These are phyloP conservation scores for Zizania palustris DNA, from an alignment of 202 grass and related monocot species.

Conservation along the genomic window DNA sequence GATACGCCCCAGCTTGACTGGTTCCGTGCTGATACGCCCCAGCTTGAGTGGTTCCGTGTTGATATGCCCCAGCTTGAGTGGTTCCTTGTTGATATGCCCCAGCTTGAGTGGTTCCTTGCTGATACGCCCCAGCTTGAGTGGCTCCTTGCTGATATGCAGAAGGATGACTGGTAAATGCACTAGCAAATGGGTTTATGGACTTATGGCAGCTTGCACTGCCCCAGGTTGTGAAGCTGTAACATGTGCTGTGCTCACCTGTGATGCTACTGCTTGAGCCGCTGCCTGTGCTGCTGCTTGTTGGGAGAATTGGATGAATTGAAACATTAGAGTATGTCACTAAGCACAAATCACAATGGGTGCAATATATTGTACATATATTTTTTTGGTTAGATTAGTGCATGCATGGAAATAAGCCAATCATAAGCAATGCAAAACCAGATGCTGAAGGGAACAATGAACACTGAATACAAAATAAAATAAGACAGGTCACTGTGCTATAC, in stretches of 20 bases:
- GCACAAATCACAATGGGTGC: constrained; percentile 5
- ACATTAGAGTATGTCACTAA: constrained; percentile 29
- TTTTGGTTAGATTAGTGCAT: constrained; percentile 1
- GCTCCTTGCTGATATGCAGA: constrained; percentile 47
- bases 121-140: constrained; percentile 31
- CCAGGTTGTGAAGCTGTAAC: constrained; percentile 46
- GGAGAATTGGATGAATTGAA: constrained; percentile 24
- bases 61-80: too few species aligned
- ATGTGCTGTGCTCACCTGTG: constrained; percentile 2
- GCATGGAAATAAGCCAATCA: constrained; percentile 1
- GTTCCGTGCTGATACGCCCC: constrained; percentile 49
- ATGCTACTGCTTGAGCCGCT: constrained; percentile 14
- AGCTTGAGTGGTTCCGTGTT: too few species aligned
- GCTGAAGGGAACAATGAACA: not conserved
- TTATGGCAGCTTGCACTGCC: constrained; percentile 42
- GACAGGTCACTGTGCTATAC: too few species aligned
- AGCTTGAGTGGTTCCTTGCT: constrained; percentile 29
- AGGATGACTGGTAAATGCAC: constrained; percentile 49
- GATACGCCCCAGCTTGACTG: constrained; percentile 29
- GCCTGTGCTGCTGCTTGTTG: constrained; percentile 37
- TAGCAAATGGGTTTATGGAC: constrained; percentile 54
- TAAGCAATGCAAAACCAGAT: not conserved
- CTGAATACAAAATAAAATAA: not conserved
- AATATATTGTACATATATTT: constrained; percentile 1
- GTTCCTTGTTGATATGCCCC: constrained; percentile 42